Evolutionary conservation across 78 protist genomes (phyloP).

Genomic region (Dictyostelium intermedium): DNA sequence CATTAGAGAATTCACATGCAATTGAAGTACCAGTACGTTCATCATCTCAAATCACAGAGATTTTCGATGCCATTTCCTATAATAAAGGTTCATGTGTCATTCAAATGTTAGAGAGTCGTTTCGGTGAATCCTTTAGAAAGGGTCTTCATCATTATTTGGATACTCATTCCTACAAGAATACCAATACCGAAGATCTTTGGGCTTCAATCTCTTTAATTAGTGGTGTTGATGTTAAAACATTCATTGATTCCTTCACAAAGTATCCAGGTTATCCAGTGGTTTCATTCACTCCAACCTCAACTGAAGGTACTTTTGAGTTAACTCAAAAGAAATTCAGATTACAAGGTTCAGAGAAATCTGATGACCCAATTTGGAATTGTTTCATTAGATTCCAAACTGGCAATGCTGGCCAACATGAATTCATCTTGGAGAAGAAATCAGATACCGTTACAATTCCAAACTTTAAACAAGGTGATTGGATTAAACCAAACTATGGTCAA

Average conservation of each 20-base stretch:
- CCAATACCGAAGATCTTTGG: conserved; percentile 94
- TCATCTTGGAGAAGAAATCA: background rate
- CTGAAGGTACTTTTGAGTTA: conserved; percentile 24
- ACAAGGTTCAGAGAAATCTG: background rate
- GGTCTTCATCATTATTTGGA: conserved; percentile 86
- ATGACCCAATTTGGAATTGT: conserved; percentile 66
- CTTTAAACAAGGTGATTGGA: conserved; percentile 30
- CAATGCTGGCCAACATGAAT: background rate
- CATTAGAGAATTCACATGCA: conserved; percentile 89
- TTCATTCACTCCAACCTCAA: conserved; percentile 18
- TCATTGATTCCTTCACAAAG: conserved; percentile 89
- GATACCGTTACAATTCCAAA: background rate
- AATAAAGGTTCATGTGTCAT: conserved; percentile 86
- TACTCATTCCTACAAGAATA: conserved; percentile 74
- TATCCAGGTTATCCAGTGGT: conserved; percentile 92
- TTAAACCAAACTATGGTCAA: conserved; percentile 87
- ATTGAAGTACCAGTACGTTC: conserved; percentile 87
- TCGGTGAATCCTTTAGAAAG: conserved; percentile 84
- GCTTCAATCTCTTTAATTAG: conserved; percentile 61
- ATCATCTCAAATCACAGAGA: conserved; percentile 88
- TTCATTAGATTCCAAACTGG: background rate
- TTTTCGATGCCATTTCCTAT: conserved; percentile 94
- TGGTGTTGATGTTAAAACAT: conserved; percentile 57
- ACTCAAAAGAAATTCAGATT: conserved; percentile 50
- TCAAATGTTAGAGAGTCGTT: conserved; percentile 84